Evolutionary conservation across 2,329 filamentous ascomycete genomes (phyloP).

Genomic region (Aspergillus aculeatus): DNA sequence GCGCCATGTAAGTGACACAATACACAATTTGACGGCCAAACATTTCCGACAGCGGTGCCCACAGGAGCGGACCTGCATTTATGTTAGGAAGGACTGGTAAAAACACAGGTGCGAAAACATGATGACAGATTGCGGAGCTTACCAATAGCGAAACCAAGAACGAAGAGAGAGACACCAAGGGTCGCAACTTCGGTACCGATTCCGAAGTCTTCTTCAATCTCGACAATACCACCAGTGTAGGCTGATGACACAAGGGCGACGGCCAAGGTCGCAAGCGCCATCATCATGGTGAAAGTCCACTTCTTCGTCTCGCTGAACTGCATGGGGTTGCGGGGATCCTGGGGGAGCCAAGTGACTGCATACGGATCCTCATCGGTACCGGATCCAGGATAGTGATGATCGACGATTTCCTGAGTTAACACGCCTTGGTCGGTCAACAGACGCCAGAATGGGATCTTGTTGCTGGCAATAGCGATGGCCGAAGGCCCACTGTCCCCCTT

Average conservation of each 20-base stretch:
- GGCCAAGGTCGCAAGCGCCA: constrained; percentile 42
- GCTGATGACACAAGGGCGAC: constrained; percentile 46
- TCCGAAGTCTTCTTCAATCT: constrained; percentile 38
- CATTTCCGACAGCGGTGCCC: constrained; percentile 43
- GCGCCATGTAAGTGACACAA: constrained; percentile 34
- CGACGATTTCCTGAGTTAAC: constrained; percentile 36
- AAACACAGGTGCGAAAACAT: background rate
- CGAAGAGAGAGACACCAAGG: constrained; percentile 47
- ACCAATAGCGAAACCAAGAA: constrained; percentile 47
- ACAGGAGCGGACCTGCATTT: constrained; percentile 42
- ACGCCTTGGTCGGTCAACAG: constrained; percentile 33
- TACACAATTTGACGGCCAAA: constrained; percentile 40
- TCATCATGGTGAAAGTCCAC: constrained; percentile 41
- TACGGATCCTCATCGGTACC: constrained; percentile 46
- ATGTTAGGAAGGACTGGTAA: background rate
- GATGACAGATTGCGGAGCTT: constrained; percentile 1
- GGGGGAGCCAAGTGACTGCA: constrained; percentile 44
- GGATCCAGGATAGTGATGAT: constrained; percentile 35
- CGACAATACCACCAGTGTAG: constrained; percentile 40
- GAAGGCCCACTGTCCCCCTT: constrained; percentile 24
- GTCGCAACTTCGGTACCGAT: constrained; percentile 39
- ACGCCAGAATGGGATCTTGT: constrained; percentile 37
- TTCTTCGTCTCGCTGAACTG: constrained; percentile 35
- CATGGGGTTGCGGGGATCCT: constrained; percentile 46
- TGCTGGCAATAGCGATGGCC: constrained; percentile 27